phyloP scores from a whole-genome alignment of 371 early-diverging fungal species.

The Zancudomyces culisetae region DNA sequence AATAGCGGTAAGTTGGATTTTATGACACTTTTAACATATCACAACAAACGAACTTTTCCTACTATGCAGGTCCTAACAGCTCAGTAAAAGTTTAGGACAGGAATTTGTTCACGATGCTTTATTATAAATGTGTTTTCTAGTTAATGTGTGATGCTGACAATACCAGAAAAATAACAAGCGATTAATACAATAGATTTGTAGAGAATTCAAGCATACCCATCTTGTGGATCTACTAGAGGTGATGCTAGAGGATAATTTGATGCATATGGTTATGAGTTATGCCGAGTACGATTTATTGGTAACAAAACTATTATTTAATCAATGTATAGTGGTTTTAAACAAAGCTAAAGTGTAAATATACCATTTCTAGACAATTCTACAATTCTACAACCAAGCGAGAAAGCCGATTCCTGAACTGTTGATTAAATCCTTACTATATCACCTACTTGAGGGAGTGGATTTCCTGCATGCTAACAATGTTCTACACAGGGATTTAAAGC shows the following conservation, averaged over 20 bases:
- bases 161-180: background rate
- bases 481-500: constrained; percentile 96
- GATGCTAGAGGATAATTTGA: constrained; percentile 68
- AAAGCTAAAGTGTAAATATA: background rate
- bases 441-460: constrained; percentile 73
- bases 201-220: constrained; percentile 75
- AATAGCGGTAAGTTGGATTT: constrained; percentile 32
- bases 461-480: constrained; percentile 87
- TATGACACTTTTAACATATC: background rate
- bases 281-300: constrained; percentile 85
- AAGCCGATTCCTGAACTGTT: constrained; percentile 62
- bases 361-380: constrained; percentile 45
- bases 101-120: too few species aligned
- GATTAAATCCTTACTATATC: constrained; percentile 77
- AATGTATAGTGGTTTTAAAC: constrained; percentile 1
- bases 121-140: background rate
- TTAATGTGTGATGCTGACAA: background rate
- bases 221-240: constrained; percentile 69
- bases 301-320: constrained; percentile 2
- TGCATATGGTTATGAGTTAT: constrained; percentile 88
- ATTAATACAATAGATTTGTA: constrained; percentile 31
- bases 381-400: constrained; percentile 54
- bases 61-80: too few species aligned
- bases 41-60: too few species aligned
- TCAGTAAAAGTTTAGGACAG: too few species aligned